Conservation (phyloP, 805 yeast genomes). For the Blastobotrys peoriensis region DNA sequence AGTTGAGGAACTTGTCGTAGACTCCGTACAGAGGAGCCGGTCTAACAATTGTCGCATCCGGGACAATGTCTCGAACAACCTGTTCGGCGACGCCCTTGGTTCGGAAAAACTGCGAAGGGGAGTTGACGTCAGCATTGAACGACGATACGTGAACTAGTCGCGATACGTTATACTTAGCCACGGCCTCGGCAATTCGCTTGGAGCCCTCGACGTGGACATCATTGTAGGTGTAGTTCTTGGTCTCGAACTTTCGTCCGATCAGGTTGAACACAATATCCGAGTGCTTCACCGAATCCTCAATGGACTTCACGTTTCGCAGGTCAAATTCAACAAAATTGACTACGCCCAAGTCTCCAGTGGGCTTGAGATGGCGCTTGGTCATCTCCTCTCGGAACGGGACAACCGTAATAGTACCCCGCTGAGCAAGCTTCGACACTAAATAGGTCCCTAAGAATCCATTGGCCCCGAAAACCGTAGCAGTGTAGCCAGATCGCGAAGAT, state of each 20-base stretch:
- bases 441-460: slow-evolving; percentile 74
- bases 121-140: slow-evolving; percentile 64
- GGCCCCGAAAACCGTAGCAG: slow-evolving; percentile 84
- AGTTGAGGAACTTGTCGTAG: slow-evolving; percentile 63
- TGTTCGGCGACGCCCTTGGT: slow-evolving; percentile 77
- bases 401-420: slow-evolving; percentile 72
- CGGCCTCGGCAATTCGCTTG: slow-evolving; percentile 68
- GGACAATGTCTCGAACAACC: slow-evolving; percentile 58
- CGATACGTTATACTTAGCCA: slow-evolving; percentile 63
- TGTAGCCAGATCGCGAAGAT: slow-evolving; percentile 80
- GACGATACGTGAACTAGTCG: slow-evolving; percentile 74
- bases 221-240: slow-evolving; percentile 76
- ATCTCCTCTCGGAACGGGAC: slow-evolving; percentile 79
- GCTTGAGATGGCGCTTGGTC: slow-evolving; percentile 71
- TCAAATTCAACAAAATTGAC: slow-evolving; percentile 80
- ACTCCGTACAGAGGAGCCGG: slow-evolving; percentile 77
- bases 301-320: slow-evolving; percentile 66
- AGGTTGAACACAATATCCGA: slow-evolving; percentile 79
- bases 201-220: slow-evolving; percentile 79
- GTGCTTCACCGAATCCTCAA: slow-evolving; percentile 70
- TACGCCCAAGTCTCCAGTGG: slow-evolving; percentile 82
- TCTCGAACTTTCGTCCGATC: slow-evolving; percentile 67
- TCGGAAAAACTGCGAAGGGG: slow-evolving; percentile 65
- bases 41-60: slow-evolving; percentile 78
- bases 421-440: slow-evolving; percentile 64